phyloP scores from a whole-genome alignment of 2,329 filamentous ascomycete species.

The Ilyonectria robusta region DNA sequence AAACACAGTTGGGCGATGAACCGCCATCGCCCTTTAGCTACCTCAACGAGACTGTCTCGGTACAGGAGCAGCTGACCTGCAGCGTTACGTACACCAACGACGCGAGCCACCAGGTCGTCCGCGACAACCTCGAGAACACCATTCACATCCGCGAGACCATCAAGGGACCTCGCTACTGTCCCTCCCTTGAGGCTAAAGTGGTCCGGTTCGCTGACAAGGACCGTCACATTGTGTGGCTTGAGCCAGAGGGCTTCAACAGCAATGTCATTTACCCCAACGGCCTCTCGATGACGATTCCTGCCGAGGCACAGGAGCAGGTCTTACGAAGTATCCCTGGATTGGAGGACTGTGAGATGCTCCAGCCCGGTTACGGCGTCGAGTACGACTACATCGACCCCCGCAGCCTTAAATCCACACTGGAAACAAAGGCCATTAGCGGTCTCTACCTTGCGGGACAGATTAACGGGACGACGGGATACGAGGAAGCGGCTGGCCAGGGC shows the following conservation, averaged over 20 bases:
- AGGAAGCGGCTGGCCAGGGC: constrained; percentile 96
- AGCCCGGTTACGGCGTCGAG: constrained; percentile 96
- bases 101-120: constrained; percentile 84
- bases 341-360: constrained; percentile 91
- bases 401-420: constrained; percentile 87
- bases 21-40: constrained; percentile 94
- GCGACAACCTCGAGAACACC: constrained; percentile 92
- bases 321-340: constrained; percentile 91
- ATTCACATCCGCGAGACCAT: constrained; percentile 97
- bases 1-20: constrained; percentile 84
- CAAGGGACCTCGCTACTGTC: constrained; percentile 94
- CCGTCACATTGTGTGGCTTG: constrained; percentile 93
- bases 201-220: constrained; percentile 87
- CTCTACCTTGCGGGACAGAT: constrained; percentile 96
- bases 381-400: constrained; percentile 99
- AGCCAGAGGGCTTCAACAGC: constrained; percentile 94
- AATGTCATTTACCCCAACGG: constrained; percentile 96
- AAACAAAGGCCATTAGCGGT: constrained; percentile 91
- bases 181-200: constrained; percentile 94
- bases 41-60: constrained; percentile 82
- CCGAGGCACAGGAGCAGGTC: constrained; percentile 86
- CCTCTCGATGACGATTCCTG: constrained; percentile 95
- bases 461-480: constrained; percentile 98
- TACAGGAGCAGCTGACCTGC: constrained; percentile 87
- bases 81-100: constrained; percentile 90